phyloP scores from a whole-genome alignment of 2,329 filamentous ascomycete species.

The Colletotrichum navitas region DNA sequence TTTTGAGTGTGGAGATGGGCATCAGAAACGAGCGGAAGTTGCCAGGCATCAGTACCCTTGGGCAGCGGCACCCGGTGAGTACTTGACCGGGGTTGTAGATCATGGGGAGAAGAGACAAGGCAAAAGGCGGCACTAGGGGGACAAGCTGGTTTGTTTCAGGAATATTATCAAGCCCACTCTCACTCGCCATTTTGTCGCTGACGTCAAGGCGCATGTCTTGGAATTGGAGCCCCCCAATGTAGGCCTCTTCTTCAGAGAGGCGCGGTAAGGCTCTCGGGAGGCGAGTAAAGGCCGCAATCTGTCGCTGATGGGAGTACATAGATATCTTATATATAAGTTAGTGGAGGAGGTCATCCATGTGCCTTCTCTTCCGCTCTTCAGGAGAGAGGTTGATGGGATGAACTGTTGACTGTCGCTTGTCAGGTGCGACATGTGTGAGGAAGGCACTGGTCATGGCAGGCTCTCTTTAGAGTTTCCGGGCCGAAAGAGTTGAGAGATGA shows the following conservation, averaged over 20 bases:
- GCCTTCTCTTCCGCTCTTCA: slow-evolving; percentile 18
- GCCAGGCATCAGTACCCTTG: neutral
- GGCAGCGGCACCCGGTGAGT: slow-evolving; percentile 26
- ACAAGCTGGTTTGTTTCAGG: slow-evolving; percentile 34
- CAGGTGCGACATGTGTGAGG: neutral
- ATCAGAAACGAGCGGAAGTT: neutral
- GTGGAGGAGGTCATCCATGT: slow-evolving; percentile 1
- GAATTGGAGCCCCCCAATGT: neutral
- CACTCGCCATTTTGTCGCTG: neutral
- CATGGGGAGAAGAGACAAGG: slow-evolving; percentile 2
- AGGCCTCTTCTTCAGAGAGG: neutral
- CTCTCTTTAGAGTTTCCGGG: slow-evolving; percentile 18
- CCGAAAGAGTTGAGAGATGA: slow-evolving; percentile 33
- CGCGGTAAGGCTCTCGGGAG: neutral
- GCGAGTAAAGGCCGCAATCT: neutral
- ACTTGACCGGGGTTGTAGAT: slow-evolving; percentile 31
- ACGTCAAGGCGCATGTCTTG: slow-evolving; percentile 5
- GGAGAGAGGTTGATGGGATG: neutral
- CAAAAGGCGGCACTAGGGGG: slow-evolving; percentile 17
- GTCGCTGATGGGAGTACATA: neutral
- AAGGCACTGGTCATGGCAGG: slow-evolving; percentile 4
- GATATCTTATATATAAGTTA: slow-evolving; percentile 6
- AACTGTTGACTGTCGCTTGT: neutral
- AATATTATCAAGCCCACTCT: slow-evolving; percentile 15
- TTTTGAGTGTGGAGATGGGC: slow-evolving; percentile 9